Base-by-base conservation (phyloP, 495 filamentous ascomycete species). In the Hapsidospora chrysogenum region DNA sequence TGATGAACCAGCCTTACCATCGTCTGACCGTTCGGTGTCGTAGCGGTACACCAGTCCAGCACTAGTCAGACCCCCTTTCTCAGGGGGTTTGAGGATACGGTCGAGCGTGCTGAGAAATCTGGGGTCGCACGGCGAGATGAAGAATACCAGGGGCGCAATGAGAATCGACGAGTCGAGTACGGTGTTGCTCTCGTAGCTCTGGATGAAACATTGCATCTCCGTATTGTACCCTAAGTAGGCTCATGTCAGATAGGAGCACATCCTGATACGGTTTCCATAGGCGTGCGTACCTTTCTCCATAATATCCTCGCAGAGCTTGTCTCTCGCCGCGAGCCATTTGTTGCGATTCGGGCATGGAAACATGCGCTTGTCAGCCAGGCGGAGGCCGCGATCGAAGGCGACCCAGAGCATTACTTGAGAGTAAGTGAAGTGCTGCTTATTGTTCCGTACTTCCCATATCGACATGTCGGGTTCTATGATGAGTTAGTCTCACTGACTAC, bases 351-450 rank as follows among this genome's bases (percentile, higher is more conserved):
- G 78, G 41, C 77, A 83, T 2, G 76, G 78, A 9, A 83, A 61
- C 25, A 70, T 63, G 16, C 78, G 60, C 48, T 78, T 81, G 23
- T 83, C 77, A 2, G 76, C 61, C 2, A 83, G 64, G 1, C 78
- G 74, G 13, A 83, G 51, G 8, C 71, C 78, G 9, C 77, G 72
- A 49, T 81, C 78, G 33, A 83, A 63, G 27, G 76, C 76, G 3
- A 83, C 77, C 77, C 78, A 83, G 16, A 83, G 58, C 71, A 80
- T 78, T 41, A 83, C 65, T 43, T 80, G 77, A 10, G 71, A 76
- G 51, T 80, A 81, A 29, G 74, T 64, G 42, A 80, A 83, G 49
- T 80, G 68, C 46, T 81, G 75, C 49, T 75, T 73, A 40, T 72
- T 58, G 29, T 76, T 77, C 34, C 77, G 69, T 14, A 79, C 76